phyloP scores from a whole-genome alignment of 148 eudicot genomes.

The Suaeda aralocaspica region DNA sequence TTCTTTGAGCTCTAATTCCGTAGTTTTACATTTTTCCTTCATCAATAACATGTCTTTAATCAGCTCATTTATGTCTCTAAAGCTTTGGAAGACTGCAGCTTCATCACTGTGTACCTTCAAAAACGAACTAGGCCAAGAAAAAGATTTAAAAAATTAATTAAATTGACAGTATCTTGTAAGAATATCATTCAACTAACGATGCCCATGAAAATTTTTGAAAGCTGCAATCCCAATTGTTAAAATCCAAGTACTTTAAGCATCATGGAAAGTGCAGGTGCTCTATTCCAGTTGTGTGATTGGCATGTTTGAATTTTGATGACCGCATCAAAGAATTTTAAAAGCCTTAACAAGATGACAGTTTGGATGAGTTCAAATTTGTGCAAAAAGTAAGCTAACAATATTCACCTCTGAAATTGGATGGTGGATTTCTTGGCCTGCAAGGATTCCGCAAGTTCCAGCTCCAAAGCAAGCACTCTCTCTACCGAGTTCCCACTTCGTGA shows the following conservation, averaged over 20 bases:
- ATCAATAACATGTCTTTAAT: conserved; percentile 78
- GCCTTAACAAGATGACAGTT: no score
- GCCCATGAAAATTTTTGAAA: background rate
- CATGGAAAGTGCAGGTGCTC: no score
- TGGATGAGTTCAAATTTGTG: background rate
- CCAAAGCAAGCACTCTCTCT: conserved; percentile 94
- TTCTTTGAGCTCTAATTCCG: conserved; percentile 71
- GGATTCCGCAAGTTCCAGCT: conserved; percentile 93
- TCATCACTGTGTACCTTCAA: conserved; percentile 88
- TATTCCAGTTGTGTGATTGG: no score
- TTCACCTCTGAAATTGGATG: conserved; percentile 73
- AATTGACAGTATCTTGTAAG: background rate
- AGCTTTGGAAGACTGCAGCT: conserved; percentile 83
- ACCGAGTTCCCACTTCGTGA: conserved; percentile 68
- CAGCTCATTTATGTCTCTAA: conserved; percentile 83
- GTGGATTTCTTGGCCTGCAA: conserved; percentile 67
- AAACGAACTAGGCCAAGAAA: conserved; percentile 66
- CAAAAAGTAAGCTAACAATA: background rate
- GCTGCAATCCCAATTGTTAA: background rate
- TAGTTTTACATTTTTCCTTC: conserved; percentile 51
- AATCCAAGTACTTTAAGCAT: no score
- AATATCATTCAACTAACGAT: background rate
- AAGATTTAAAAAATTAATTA: no score
- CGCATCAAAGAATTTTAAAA: no score
- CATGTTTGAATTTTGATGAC: no score